These are phyloP conservation scores for Xylaria polymorpha DNA, from an alignment of 2,329 filamentous ascomycete genomes.

Conservation along the genomic window DNA sequence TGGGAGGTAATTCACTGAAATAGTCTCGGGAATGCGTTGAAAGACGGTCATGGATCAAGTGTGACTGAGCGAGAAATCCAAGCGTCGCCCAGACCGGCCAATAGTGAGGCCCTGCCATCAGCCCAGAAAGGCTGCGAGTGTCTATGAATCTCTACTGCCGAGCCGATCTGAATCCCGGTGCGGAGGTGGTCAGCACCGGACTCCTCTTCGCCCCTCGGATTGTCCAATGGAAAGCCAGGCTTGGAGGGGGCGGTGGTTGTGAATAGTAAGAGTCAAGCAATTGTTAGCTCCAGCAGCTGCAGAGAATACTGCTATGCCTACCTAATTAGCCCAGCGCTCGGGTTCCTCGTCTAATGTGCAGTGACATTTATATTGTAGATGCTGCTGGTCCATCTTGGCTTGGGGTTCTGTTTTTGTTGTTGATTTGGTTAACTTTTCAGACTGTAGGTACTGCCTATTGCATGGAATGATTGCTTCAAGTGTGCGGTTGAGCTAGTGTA, in stretches of 20 bases:
- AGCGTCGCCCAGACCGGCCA: constrained; percentile 25
- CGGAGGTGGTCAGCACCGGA: constrained; percentile 38
- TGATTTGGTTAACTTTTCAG: neutral
- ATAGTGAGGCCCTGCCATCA: constrained; percentile 31
- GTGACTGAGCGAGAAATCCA: neutral
- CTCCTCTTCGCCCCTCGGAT: constrained; percentile 22
- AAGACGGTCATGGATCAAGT: neutral
- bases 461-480: neutral
- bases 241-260: constrained; percentile 17
- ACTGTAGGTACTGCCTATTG: too few species aligned
- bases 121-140: neutral
- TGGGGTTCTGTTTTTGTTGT: neutral
- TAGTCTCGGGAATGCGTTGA: neutral
- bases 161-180: constrained; percentile 40
- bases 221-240: constrained; percentile 31
- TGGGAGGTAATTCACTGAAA: constrained; percentile 1
- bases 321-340: constrained; percentile 15
- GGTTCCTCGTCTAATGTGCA: neutral
- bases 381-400: neutral
- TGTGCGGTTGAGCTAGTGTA: neutral
- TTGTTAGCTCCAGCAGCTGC: constrained; percentile 3
- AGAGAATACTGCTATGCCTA: constrained; percentile 4
- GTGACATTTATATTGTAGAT: neutral
- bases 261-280: constrained; percentile 10
- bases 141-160: constrained; percentile 32